Evolutionary conservation across 31 red algal genomes (phyloP).

Genomic region (Pterothamnion heteromorphum): DNA sequence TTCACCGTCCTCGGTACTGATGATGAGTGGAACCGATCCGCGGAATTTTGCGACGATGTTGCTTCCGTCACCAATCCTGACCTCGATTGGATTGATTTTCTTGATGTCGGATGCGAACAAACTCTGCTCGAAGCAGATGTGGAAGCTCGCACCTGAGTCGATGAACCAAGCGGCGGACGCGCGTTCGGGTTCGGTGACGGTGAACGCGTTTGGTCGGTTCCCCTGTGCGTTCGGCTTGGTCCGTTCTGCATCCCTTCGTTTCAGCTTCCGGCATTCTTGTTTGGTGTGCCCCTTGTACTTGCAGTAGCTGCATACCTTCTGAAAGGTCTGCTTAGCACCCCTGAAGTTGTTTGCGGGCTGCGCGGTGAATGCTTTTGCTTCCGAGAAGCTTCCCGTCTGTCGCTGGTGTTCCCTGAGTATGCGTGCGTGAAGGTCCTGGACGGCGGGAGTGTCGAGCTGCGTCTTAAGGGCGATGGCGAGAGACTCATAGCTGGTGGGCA

Average conservation of each 20-base stretch:
- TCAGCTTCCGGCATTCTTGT: not conserved
- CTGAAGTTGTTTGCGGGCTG: not conserved
- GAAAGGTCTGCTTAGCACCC: not conserved
- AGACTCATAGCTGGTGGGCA: not conserved
- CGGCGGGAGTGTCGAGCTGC: not conserved
- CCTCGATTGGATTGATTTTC: not conserved
- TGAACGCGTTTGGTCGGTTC: too few species aligned
- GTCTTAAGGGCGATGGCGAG: not conserved
- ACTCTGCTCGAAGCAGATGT: not conserved
- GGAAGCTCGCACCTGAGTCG: not conserved
- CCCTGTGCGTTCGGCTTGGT: not conserved
- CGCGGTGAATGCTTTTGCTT: not conserved
- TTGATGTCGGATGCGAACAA: not conserved
- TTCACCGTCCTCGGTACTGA: not conserved
- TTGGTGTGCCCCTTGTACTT: not conserved
- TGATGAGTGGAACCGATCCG: not conserved
- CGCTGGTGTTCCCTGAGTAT: not conserved
- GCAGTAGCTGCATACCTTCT: not conserved
- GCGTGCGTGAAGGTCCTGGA: not conserved
- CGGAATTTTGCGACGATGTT: not conserved
- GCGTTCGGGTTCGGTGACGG: too few species aligned
- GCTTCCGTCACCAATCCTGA: conserved; percentile 22
- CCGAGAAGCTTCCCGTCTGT: not conserved
- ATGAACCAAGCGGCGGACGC: too few species aligned
- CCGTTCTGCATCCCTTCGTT: not conserved